A percentile compares a stretch with the other conserved stretches of the same genome.
Evolutionary conservation across 148 eudicot genomes (phyloP).

Genomic region (Chenopodium album): DNA sequence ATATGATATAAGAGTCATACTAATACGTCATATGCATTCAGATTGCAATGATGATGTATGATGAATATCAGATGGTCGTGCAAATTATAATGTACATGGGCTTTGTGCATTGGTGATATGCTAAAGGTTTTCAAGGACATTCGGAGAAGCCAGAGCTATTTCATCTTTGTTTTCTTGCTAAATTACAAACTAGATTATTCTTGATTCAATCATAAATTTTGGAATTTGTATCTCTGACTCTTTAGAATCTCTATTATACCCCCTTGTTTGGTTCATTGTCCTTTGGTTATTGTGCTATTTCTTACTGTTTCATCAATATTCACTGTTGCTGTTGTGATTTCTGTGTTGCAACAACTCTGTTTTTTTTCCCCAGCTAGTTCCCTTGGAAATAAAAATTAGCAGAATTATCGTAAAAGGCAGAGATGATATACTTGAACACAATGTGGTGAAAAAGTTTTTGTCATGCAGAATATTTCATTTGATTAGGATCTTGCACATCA

Average conservation of each 20-base stretch:
- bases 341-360: neutral
- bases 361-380: neutral
- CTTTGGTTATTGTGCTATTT: neutral
- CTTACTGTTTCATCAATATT: neutral
- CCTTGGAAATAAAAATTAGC: neutral
- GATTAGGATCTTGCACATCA: neutral
- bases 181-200: conserved; percentile 17
- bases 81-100: conserved; percentile 46
- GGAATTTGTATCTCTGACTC: conserved; percentile 11
- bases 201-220: conserved; percentile 7
- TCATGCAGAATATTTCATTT: neutral
- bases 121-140: conserved; percentile 47
- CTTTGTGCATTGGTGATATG: conserved; percentile 55
- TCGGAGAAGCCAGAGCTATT: conserved; percentile 31
- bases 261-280: neutral
- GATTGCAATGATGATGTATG: conserved; percentile 84
- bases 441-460: neutral
- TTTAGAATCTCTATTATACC: neutral
- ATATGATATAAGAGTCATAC: conserved; percentile 32
- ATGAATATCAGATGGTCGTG: conserved; percentile 52
- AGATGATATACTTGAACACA: neutral
- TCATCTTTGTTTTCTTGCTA: conserved; percentile 19
- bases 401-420: neutral
- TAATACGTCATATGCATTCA: conserved; percentile 61
- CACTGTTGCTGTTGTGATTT: neutral